phyloP scores from a whole-genome alignment of 345 rosid species.

The Rubroshorea leprosula region DNA sequence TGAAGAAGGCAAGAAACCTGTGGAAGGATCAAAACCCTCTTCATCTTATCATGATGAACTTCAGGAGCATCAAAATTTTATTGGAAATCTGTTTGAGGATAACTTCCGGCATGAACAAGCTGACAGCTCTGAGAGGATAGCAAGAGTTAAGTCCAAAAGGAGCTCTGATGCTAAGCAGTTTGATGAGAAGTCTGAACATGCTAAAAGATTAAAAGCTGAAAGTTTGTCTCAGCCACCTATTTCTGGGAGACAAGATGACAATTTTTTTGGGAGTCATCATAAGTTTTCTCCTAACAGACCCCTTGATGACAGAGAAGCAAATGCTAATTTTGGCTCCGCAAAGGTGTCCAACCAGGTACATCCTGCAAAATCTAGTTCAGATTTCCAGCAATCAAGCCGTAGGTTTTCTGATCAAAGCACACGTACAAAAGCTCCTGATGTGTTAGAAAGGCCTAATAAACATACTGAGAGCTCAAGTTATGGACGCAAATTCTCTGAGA shows the following conservation, averaged over 20 bases:
- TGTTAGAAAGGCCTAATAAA: slow-evolving; percentile 38
- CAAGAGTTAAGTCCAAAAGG: slow-evolving; percentile 46
- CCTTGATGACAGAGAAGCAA: slow-evolving; percentile 34
- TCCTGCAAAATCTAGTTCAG: slow-evolving; percentile 43
- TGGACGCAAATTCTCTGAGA: slow-evolving; percentile 40
- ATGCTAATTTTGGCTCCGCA: slow-evolving; percentile 30
- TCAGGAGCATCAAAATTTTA: slow-evolving; percentile 52
- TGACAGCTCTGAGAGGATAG: slow-evolving; percentile 40
- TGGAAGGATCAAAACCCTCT: slow-evolving; percentile 28
- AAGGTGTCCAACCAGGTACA: slow-evolving; percentile 34
- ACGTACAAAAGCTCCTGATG: slow-evolving; percentile 33
- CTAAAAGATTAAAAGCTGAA: slow-evolving; percentile 54
- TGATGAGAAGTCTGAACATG: slow-evolving; percentile 37
- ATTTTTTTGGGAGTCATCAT: slow-evolving; percentile 30
- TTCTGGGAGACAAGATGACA: slow-evolving; percentile 37
- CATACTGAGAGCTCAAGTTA: slow-evolving; percentile 39
- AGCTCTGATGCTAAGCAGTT: slow-evolving; percentile 34
- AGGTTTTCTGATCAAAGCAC: slow-evolving; percentile 38
- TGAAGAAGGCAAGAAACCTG: slow-evolving; percentile 21
- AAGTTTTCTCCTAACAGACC: slow-evolving; percentile 24
- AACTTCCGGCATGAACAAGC: slow-evolving; percentile 42
- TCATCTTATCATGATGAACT: slow-evolving; percentile 37
- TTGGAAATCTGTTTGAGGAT: slow-evolving; percentile 72
- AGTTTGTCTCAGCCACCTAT: slow-evolving; percentile 34
- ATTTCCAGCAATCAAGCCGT: slow-evolving; percentile 33